Base-by-base conservation (phyloP, 495 filamentous ascomycete genomes). In the Xylaria telfairii region DNA sequence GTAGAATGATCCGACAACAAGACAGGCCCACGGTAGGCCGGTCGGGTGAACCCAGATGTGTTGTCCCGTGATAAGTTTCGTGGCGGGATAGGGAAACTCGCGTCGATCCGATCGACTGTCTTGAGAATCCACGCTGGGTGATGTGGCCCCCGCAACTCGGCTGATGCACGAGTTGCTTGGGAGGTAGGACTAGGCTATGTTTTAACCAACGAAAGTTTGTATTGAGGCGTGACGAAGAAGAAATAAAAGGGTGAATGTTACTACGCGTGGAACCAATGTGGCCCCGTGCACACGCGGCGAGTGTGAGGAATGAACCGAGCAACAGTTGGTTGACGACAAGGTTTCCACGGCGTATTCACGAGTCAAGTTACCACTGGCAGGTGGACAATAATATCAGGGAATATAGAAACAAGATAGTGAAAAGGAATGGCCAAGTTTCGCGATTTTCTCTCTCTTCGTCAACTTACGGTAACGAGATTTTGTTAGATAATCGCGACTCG, bases 1-100 rank as follows among this genome's bases (percentile, higher is more conserved):
- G 68, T 77, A 79, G 47, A 78, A 81, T 19, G 74, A 76, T 0
- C 74, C 80, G 28, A 80, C 61, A 24, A 77, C 68, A 17, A 82
- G 51, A 62, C 75, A 77, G 51, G 76, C 79, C 77, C 76, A 81
- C 47, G 73, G 70, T 6, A 30, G 67, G 39, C 44, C 49, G 24
- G 54, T 54, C 49, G 71, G 75, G 49, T 75, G 70, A 12, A 68
- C 15, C 61, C 71, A 77, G 32, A 74, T 67, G 34, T 71, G 49
- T 65, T 75, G 73, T 24, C 61, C 68, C 59, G 76, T 71, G n/a
- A 74, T 51, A 17, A 79, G 70, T 61, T 78, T 76, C 9, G 68
- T 76, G n/a, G 78, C 78, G 39, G 77, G 78, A 49, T 69, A 69
- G 26, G 78, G 78, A 57, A 79, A 71, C 66, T 68, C 61, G 8